phyloP scores from a whole-genome alignment of 2,329 filamentous ascomycete genomes.

The Penicillium sp. region DNA sequence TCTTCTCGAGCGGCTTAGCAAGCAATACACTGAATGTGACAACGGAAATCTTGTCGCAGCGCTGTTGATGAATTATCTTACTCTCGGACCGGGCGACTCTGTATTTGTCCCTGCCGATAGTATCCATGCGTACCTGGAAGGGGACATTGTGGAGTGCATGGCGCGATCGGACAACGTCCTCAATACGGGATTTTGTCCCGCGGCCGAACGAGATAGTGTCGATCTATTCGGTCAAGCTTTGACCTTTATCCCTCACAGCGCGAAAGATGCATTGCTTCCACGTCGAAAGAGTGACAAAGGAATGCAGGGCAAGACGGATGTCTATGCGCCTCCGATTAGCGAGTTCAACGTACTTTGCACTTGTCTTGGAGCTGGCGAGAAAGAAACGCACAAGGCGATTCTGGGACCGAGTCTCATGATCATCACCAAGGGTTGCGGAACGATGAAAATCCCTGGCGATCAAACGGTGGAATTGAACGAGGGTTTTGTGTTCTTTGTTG shows the following conservation, averaged over 20 bases:
- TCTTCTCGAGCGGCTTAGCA: conserved; percentile 58
- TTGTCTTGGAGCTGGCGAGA: conserved; percentile 52
- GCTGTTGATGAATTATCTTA: conserved; percentile 68
- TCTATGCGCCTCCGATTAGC: conserved; percentile 61
- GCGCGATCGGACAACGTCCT: conserved; percentile 68
- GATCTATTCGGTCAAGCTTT: conserved; percentile 59
- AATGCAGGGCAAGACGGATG: conserved; percentile 54
- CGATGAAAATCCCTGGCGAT: conserved; percentile 49
- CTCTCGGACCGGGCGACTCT: conserved; percentile 59
- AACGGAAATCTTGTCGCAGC: conserved; percentile 64
- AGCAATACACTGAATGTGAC: conserved; percentile 59
- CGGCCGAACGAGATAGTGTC: conserved; percentile 57
- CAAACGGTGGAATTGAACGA: conserved; percentile 51
- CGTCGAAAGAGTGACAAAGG: conserved; percentile 48
- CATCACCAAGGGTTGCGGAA: conserved; percentile 55
- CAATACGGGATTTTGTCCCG: conserved; percentile 67
- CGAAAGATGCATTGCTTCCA: conserved; percentile 52
- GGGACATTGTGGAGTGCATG: conserved; percentile 75
- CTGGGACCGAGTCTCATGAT: conserved; percentile 60
- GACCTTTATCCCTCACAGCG: conserved; percentile 58
- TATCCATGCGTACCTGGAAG: conserved; percentile 66
- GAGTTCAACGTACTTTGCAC: conserved; percentile 66
- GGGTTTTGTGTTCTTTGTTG: conserved; percentile 63
- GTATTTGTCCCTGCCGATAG: conserved; percentile 68
- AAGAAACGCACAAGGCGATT: conserved; percentile 51